Base-by-base conservation (phyloP, 2,329 filamentous ascomycete species). In the Neofusicoccum kwambonambiense region DNA sequence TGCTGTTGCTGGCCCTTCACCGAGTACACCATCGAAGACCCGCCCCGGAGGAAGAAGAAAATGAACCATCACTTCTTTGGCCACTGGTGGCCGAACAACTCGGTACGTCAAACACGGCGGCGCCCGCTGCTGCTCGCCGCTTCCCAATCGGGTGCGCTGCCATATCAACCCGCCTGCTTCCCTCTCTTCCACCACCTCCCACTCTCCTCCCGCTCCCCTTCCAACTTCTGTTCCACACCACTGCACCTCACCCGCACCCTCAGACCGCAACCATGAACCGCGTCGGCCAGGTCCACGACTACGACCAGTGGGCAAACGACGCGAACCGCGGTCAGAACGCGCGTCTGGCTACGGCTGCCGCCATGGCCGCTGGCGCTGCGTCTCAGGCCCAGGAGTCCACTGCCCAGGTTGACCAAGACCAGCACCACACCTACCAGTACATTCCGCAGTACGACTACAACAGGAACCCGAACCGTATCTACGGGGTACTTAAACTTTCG, bases 1-100 rank as follows among this genome's bases (percentile, higher is more conserved):
- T 60, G 52, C 52, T 57, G 56, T 15, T 54, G 50, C 19, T 63
- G 61, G 61, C 61, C 61, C 9, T 54, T 63, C 7, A 54, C 49
- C n/a, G 61, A 63, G 15, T 63, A 63, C 61, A n/a, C 31, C 5
- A 34, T 63, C 49, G 61, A 63, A 45, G 61, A 63, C 27, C 49
- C 50, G 39, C 61, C 61, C 19, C 54, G 42, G 47, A 19, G 8
- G n/a, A 41, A n/a, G 47, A 62, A n/a, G 37, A 62, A 31, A 13
- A 8, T 17, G 37, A 44, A 39, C 35, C 11, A 35, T 54, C 35
- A 27, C 27, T 5, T 27, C 1, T 17, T 19, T 12, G 19, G 13
- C 12, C 19, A 12, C 12, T 39, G 37, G 11, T 42, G 60, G 47
- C 17, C 27, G 35, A 12, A 51, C 17, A 27, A 34, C 31, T 45